Evolutionary conservation across 2,329 filamentous ascomycete species (phyloP), one percentile per base, ranked within the genome.

Genomic region (Fusarium domesticum): DNA sequence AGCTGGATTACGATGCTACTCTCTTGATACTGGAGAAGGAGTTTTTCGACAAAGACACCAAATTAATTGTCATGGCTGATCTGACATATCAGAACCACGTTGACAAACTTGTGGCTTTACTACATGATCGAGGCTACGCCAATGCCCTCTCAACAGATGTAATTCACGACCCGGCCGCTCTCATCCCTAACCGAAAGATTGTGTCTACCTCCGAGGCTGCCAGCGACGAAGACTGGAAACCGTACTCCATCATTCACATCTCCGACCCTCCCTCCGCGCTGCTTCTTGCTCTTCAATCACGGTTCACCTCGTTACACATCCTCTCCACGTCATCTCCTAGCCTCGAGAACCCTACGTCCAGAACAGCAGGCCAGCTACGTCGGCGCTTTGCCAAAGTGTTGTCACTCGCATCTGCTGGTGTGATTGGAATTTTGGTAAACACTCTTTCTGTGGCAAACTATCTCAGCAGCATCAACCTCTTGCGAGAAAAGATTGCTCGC

Each of bases 351-450:
- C 58, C 66, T 4, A 70, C 65, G 6, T 64, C 62, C 37, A 72
- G 73, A 6, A 77, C 81, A 1, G 66, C 73, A 4, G 71, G 71
- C 4, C 67, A 81, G 8, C 80, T 98, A 14, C 84, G 89, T 18
- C 85, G 93, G 3, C 87, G 93, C 30, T 98, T 97, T 66, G 93
- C 86, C 1, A 83, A 93, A 45, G 77, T 96, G 10, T 85, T 92
- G 2, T 83, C 82, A 0, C 81, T 97, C 19, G 82, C 85, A 15
- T 89, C 89, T 0, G 86, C 84, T 0, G 83, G 89, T 16, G 83
- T 96, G 39, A 89, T 96, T 57, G 93, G 93, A 6, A 96, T 98
- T 49, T 74, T 98, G 1, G 90, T 98, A 67, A 97, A 97, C 68
- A 98, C 93, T 0, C 81, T 98, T 5, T 92, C 87, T 17, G 89